These are phyloP conservation scores for Lophium mytilinum DNA, from an alignment of 495 filamentous ascomycete species.

Conservation along the genomic window DNA sequence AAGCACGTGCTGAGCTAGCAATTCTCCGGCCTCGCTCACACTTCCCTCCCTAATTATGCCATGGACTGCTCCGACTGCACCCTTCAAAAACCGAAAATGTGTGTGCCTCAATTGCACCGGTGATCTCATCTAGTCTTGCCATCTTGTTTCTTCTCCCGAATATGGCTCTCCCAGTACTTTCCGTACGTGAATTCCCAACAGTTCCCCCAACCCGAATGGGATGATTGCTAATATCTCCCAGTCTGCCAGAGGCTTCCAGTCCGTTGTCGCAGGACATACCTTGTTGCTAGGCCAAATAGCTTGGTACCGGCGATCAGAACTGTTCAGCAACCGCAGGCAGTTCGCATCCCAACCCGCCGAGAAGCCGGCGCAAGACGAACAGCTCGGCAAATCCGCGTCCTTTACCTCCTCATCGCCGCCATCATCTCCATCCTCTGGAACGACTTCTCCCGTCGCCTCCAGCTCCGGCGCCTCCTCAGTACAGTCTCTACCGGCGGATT, in stretches of 20 bases:
- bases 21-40: background rate
- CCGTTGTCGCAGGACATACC: constrained; percentile 24
- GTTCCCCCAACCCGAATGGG: no score
- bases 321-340: background rate
- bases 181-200: constrained; percentile 6
- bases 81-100: background rate
- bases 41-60: background rate
- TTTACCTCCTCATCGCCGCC: background rate
- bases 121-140: background rate
- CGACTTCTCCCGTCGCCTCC: background rate
- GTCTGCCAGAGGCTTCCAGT: constrained; percentile 18
- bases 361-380: background rate
- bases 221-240: background rate
- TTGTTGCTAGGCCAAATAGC: constrained; percentile 27
- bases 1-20: no score
- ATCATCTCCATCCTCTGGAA: background rate
- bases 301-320: constrained; percentile 19
- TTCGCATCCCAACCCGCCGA: constrained; percentile 1
- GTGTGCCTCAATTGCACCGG: background rate
- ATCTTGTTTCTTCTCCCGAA: background rate
- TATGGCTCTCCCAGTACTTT: constrained; percentile 17
- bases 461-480: constrained; percentile 6
- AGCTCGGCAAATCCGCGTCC: background rate
- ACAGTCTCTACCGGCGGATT: constrained; percentile 43
- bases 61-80: background rate